A percentile compares a stretch with the other conserved stretches of the same genome.
Evolutionary conservation across 441 rosid species (phyloP).

Genomic region (Syzygium syzygioides): DNA sequence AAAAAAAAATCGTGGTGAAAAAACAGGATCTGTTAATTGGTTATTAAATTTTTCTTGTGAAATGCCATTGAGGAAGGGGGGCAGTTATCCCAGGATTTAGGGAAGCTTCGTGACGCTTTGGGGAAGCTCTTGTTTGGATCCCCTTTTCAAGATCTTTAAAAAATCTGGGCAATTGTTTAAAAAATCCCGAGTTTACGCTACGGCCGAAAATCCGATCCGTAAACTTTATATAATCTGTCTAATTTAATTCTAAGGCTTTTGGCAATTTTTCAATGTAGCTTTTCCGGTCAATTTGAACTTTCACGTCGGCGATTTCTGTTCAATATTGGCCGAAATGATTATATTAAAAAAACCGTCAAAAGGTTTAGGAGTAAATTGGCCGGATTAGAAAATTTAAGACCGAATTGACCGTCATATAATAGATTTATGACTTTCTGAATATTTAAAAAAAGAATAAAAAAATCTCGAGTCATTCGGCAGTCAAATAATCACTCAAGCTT

Average conservation of each 20-base stretch:
- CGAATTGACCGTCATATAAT: rapidly evolving
- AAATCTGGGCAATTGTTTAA: not conserved
- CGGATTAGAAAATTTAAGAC: not conserved
- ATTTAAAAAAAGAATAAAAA: not conserved
- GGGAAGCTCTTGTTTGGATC: not conserved
- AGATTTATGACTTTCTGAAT: not conserved
- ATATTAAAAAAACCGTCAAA: rapidly evolving
- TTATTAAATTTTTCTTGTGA: no score
- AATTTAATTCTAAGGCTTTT: rapidly evolving
- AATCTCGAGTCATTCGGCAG: not conserved
- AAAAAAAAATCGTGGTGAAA: not conserved
- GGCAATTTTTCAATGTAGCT: rapidly evolving
- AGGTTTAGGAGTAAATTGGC: not conserved
- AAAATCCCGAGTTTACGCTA: not conserved
- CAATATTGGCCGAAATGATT: rapidly evolving
- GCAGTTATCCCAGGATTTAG: not conserved
- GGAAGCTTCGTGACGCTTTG: not conserved
- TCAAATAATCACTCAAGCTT: not conserved
- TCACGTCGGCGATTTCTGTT: rapidly evolving
- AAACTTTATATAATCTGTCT: rapidly evolving
- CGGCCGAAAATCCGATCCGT: rapidly evolving
- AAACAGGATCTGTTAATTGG: not conserved
- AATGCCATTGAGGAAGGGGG: not conserved
- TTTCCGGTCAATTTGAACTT: rapidly evolving
- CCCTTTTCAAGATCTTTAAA: not conserved